These are phyloP conservation scores for Fusarium longipes DNA, from an alignment of 2,329 filamentous ascomycete species.

Conservation along the genomic window DNA sequence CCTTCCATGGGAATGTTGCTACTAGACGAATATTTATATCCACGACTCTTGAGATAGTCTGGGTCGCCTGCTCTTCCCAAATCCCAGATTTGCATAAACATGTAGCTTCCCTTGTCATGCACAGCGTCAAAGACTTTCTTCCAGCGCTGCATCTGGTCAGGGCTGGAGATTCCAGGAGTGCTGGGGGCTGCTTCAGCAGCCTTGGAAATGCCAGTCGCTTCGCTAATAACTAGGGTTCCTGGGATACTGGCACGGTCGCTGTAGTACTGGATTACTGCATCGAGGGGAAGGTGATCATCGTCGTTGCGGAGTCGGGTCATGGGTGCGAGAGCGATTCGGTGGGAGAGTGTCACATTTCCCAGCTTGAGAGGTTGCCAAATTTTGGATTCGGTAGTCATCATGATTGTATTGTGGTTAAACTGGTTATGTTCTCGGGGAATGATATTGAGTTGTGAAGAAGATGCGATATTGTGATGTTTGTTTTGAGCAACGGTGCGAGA, in stretches of 20 bases:
- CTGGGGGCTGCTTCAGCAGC: conserved; percentile 46
- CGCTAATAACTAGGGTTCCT: conserved; percentile 58
- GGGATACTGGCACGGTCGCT: conserved; percentile 56
- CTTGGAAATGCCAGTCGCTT: conserved; percentile 58
- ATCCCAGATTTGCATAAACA: conserved; percentile 74
- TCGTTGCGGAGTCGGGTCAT: conserved; percentile 64
- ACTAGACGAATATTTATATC: conserved; percentile 46
- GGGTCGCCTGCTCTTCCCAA: conserved; percentile 62
- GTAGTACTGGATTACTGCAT: conserved; percentile 57
- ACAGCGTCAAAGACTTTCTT: conserved; percentile 69
- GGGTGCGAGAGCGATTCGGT: conserved; percentile 65
- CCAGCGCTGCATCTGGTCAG: conserved; percentile 70
- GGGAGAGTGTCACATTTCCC: conserved; percentile 53
- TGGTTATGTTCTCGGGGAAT: too few species aligned
- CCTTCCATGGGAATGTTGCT: conserved; percentile 42
- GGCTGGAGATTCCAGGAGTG: conserved; percentile 68
- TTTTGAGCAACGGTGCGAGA: rapidly evolving
- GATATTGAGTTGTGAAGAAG: background rate
- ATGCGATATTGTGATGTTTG: background rate
- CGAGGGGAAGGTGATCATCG: conserved; percentile 49
- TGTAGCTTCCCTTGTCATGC: conserved; percentile 69
- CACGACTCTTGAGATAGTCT: conserved; percentile 36
- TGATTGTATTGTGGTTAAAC: background rate
- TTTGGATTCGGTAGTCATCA: conserved; percentile 34
- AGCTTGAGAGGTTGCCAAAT: conserved; percentile 54